Evolutionary conservation across 129 eudicot species (phyloP), one percentile per base, ranked within the genome.

Genomic region (Apium graveolens): DNA sequence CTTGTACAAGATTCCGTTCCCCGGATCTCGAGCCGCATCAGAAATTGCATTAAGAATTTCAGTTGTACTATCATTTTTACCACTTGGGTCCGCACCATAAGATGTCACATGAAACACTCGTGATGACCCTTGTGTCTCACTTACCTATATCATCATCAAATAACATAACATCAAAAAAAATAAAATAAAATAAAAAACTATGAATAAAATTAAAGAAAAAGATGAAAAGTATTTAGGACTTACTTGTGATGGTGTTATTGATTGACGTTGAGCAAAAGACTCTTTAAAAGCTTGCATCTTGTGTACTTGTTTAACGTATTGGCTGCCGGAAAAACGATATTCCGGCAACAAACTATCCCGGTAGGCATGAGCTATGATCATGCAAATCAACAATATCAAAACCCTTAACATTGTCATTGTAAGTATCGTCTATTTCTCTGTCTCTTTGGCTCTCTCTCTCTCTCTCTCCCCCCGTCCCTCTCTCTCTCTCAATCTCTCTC

Each of bases 21-120:
- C 83, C 11, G 84, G 86, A 70, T 81, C 89, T 18, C 79, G 45
- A 62, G 81, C 86, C 7, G 92, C 99, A 39, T 95, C 97, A 0
- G 96, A 76, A 60, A 95, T 82, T 10, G 94, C 97, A 57, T 26
- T 72, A 7, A 87, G 75, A 53, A 95, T 84, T 10, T 93, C 97
- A 1, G 87, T 89, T 7, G 95, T 92, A 82, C 99, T 95, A 82
- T 95, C 99, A 1, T 63, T 53, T 85, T 82, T 85, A 26, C 99
- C 97, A 1, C 89, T 91, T 57, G 99, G 99, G 83, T 95, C 99
- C 7, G 99, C 99, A 20, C 97, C 99, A 43, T 94, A 94, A 5
- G 92, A 84, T 53, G 91, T 91, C 84, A 91, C 96, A 18, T 82
- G 86, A 74, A 81, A 88, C 31, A 86, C 84, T 4, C 82, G 81